phyloP scores from a whole-genome alignment of 768 basidiomycete species.

The Mycena alexandri region DNA sequence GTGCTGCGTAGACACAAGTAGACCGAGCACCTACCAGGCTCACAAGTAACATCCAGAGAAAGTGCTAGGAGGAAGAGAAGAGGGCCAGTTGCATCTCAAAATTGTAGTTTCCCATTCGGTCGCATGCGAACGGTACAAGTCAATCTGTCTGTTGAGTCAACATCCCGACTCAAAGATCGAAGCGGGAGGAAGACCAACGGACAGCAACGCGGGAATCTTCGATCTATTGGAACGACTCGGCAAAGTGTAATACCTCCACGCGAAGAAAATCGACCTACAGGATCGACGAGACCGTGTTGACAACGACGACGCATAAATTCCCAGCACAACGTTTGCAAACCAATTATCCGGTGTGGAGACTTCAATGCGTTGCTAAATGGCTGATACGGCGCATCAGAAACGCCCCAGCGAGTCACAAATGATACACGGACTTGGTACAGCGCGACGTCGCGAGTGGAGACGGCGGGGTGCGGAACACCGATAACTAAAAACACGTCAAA shows the following conservation, averaged over 20 bases:
- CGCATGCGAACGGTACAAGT: conserved; percentile 68
- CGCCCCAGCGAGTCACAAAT: background rate
- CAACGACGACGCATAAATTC: conserved; percentile 84
- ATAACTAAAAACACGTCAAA: conserved; percentile 63
- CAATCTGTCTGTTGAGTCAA: conserved; percentile 58
- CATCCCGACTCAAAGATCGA: conserved; percentile 19
- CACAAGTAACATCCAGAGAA: conserved; percentile 80
- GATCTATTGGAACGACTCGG: too few relatives aligned
- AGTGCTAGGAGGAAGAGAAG: conserved; percentile 78
- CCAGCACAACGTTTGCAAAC: conserved; percentile 85
- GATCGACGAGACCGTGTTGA: conserved; percentile 77
- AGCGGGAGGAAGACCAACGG: background rate
- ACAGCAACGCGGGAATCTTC: too few relatives aligned
- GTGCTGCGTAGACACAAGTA: too few relatives aligned
- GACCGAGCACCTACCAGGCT: background rate
- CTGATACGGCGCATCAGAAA: conserved; percentile 44
- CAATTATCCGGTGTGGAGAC: conserved; percentile 74
- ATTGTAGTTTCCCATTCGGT: conserved; percentile 77
- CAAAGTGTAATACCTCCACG: too few relatives aligned
- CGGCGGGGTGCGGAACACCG: conserved; percentile 84
- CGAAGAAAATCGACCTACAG: conserved; percentile 62
- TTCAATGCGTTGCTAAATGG: conserved; percentile 82
- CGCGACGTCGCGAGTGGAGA: conserved; percentile 83
- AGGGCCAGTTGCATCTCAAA: conserved; percentile 77
- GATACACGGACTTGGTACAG: conserved; percentile 65